Percentiles rank a stretch among this genome's conserved stretches.
These are phyloP conservation scores for Komagataea norvegica DNA, from an alignment of 1,139 yeast species.

Conservation along the genomic window DNA sequence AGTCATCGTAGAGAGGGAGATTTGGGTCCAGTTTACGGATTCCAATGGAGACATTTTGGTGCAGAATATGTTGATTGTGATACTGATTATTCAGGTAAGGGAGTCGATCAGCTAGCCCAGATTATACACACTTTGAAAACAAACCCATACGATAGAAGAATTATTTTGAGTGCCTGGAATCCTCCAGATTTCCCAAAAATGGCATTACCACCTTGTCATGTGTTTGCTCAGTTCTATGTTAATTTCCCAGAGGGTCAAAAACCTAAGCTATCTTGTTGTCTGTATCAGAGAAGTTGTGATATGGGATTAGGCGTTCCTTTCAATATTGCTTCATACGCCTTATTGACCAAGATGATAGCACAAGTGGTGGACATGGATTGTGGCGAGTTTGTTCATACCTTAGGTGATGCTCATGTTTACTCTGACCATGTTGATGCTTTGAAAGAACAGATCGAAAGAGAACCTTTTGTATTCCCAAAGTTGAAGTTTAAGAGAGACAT, in stretches of 20 bases:
- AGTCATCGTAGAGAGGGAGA: constrained; percentile 85
- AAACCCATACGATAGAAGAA: constrained; percentile 91
- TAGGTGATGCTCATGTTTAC: constrained; percentile 97
- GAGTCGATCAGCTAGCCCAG: constrained; percentile 83
- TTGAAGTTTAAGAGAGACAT: constrained; percentile 65
- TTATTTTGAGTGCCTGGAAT: constrained; percentile 96
- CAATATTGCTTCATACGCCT: constrained; percentile 93
- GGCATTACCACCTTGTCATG: constrained; percentile 99
- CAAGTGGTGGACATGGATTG: constrained; percentile 90
- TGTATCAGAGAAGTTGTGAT: constrained; percentile 97
- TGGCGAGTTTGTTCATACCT: constrained; percentile 89
- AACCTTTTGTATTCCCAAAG: constrained; percentile 77
- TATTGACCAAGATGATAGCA: constrained; percentile 91
- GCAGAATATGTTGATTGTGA: constrained; percentile 86
- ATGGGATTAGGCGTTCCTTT: constrained; percentile 99
- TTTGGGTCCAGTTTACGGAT: constrained; percentile 96
- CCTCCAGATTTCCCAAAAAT: constrained; percentile 89
- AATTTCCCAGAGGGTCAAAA: constrained; percentile 55
- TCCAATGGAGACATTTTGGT: constrained; percentile 99
- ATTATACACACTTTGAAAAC: constrained; percentile 75
- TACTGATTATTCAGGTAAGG: constrained; percentile 79
- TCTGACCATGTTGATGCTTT: constrained; percentile 90
- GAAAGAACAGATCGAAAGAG: constrained; percentile 67
- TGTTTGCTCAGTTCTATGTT: constrained; percentile 91
- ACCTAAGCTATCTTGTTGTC: constrained; percentile 76